Evolutionary conservation across 2,329 filamentous ascomycete species (phyloP).

Genomic region (Xylaria sp.): DNA sequence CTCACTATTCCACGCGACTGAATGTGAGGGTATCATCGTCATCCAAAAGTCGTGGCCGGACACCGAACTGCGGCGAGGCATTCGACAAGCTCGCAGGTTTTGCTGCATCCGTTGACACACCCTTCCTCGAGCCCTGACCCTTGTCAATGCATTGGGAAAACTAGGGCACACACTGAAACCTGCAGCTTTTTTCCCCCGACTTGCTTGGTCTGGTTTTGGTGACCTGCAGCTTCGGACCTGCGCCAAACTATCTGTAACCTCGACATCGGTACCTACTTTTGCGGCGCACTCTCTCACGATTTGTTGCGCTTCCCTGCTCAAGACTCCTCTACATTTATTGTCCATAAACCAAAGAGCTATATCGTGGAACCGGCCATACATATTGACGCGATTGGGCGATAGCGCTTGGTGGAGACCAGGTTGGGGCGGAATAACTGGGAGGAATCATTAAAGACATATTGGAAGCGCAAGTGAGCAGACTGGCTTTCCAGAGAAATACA

Average conservation of each 20-base stretch:
- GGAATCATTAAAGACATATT: not conserved
- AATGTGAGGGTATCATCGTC: not conserved
- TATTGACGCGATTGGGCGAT: not conserved
- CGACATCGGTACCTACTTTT: not conserved
- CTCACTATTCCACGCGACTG: not conserved
- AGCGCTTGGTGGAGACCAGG: not conserved
- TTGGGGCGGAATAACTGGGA: constrained; percentile 5
- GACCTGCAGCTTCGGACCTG: constrained; percentile 21
- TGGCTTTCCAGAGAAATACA: not conserved
- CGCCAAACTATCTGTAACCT: constrained; percentile 12
- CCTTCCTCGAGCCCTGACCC: constrained; percentile 15
- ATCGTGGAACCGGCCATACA: not conserved
- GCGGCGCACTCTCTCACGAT: not conserved
- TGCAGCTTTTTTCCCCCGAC: constrained; percentile 20
- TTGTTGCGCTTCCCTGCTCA: not conserved
- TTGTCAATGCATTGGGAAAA: constrained; percentile 18
- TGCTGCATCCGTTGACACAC: not conserved
- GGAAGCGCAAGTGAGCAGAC: not conserved
- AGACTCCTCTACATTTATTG: not conserved
- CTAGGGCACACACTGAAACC: constrained; percentile 29
- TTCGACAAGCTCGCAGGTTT: not conserved
- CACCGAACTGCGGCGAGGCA: constrained; percentile 23
- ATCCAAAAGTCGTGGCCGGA: not conserved
- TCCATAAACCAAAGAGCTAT: not conserved
- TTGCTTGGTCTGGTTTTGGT: constrained; percentile 3